These are phyloP conservation scores for Aegilops bicornis DNA, from an alignment of 176 grass and related monocot species.

Conservation along the genomic window DNA sequence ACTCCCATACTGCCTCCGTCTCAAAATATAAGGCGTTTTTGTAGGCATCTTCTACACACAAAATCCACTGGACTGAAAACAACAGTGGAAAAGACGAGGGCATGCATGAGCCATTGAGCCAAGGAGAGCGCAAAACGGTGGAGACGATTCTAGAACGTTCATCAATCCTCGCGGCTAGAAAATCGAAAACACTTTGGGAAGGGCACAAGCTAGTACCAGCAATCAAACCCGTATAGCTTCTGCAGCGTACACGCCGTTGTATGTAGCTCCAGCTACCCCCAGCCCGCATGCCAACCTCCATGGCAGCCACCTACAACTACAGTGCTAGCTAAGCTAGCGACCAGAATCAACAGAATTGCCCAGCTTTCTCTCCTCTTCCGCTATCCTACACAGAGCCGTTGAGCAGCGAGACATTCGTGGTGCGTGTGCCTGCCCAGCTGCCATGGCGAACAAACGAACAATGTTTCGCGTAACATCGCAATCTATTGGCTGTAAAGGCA, in stretches of 20 bases:
- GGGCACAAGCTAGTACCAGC: background rate
- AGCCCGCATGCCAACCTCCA: background rate
- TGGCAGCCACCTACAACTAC: background rate
- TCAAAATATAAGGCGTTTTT: too few relatives aligned
- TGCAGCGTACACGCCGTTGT: background rate
- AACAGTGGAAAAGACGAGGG: too few relatives aligned
- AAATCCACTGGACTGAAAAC: too few relatives aligned
- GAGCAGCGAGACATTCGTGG: background rate
- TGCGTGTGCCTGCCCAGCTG: background rate
- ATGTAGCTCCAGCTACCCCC: constrained; percentile 6
- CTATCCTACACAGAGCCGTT: background rate
- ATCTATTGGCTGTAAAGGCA: constrained; percentile 24
- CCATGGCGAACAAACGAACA: background rate
- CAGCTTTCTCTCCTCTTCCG: background rate
- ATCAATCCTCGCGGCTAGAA: background rate
- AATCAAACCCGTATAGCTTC: background rate
- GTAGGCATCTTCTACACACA: too few relatives aligned
- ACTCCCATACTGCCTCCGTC: too few relatives aligned
- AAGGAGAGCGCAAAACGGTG: background rate
- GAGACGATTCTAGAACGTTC: background rate
- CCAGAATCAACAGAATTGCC: background rate
- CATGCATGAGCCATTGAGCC: background rate
- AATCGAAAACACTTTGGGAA: background rate
- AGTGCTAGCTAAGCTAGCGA: background rate
- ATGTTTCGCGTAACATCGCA: background rate